Evolutionary conservation across 2,329 filamentous ascomycete species (phyloP), one percentile per base, ranked within the genome.

Genomic region (Ophiostoma piceae): DNA sequence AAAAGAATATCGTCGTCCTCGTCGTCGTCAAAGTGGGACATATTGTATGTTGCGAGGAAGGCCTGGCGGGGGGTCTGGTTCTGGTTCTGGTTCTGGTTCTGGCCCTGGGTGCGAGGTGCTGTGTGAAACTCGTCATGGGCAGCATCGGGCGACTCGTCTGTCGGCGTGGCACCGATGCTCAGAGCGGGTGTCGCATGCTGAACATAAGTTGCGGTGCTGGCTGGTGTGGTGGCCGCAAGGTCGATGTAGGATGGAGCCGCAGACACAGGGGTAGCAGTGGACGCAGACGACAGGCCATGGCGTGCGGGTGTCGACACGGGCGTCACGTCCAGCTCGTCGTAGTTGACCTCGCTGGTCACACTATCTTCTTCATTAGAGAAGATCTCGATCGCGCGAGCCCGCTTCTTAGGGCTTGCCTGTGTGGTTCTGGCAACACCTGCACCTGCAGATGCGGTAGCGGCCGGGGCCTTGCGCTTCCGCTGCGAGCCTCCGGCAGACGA

Each of bases 1-100:
- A 77, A 73, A 3, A 76, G 77, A 41, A 78, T 77, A 68, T 75
- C 78, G 72, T 77, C 74, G 9, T 75, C 74, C 16, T 75, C 74
- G 22, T 75, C 74, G 41, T 39, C 62, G 47, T 72, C 39, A 51
- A 68, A 68, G 12, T 6, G 16, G 14, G 35, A 70, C 11, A 76
- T 74, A 47, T 76, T 73, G 26, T 32, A 62, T 1, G 57, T 62
- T 57, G 51, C 8, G n/a, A 57, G 9, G 11, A 26, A 19, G 51
- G 8, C n/a, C n/a, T 57, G 51, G 57, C 22, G 57, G 6, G 57
- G n/a, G 3, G 22, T 32, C 26, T 26, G 14, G 26, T 29, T 29
- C 57, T 62, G 60, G 19, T 65, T 32, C 57, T 62, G 60, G 19
- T 65, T 32, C 2, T 39, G 62, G 29, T 22, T 2, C 19, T 7